Percentiles rank a stretch among this genome's conserved stretches.
Conservation (phyloP, 2,329 filamentous ascomycete species). For the Fusarium sp. region DNA sequence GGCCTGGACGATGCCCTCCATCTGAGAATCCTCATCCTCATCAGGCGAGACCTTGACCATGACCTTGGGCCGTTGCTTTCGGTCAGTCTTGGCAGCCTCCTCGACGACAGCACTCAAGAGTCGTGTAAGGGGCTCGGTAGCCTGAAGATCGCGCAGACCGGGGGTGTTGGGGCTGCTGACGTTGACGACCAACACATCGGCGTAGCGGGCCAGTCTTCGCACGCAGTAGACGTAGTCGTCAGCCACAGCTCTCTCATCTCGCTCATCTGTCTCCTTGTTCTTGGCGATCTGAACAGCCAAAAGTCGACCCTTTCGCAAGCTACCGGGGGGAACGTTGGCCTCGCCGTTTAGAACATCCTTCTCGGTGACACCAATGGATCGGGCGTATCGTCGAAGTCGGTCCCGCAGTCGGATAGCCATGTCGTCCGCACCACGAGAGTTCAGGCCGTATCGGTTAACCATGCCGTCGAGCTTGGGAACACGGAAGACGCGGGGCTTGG, state of each 20-base stretch:
- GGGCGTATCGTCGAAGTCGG: slow-evolving; percentile 82
- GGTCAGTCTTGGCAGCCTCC: slow-evolving; percentile 75
- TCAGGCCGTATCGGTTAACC: slow-evolving; percentile 96
- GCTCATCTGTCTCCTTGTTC: slow-evolving; percentile 92
- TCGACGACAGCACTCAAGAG: slow-evolving; percentile 86
- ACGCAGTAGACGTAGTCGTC: slow-evolving; percentile 93
- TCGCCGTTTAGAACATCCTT: slow-evolving; percentile 80
- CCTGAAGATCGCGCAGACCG: slow-evolving; percentile 87
- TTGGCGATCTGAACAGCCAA: slow-evolving; percentile 95
- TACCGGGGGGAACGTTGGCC: slow-evolving; percentile 84
- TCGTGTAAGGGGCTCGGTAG: slow-evolving; percentile 81
- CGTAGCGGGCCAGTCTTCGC: slow-evolving; percentile 82
- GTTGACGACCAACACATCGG: slow-evolving; percentile 97
- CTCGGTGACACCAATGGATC: slow-evolving; percentile 76
- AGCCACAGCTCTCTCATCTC: slow-evolving; percentile 83
- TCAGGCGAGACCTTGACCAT: slow-evolving; percentile 99
- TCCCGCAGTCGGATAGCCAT: slow-evolving; percentile 84
- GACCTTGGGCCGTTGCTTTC: slow-evolving; percentile 75
- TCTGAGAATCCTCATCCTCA: slow-evolving; percentile 86
- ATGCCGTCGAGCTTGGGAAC: slow-evolving; percentile 85
- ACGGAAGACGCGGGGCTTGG: slow-evolving; percentile 88
- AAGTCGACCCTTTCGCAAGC: slow-evolving; percentile 78
- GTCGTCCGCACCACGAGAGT: slow-evolving; percentile 88
- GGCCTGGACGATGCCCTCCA: slow-evolving; percentile 89
- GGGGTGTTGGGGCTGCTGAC: slow-evolving; percentile 97